These are phyloP conservation scores for Corchorus capsularis DNA, from an alignment of 345 rosid species.

Conservation along the genomic window DNA sequence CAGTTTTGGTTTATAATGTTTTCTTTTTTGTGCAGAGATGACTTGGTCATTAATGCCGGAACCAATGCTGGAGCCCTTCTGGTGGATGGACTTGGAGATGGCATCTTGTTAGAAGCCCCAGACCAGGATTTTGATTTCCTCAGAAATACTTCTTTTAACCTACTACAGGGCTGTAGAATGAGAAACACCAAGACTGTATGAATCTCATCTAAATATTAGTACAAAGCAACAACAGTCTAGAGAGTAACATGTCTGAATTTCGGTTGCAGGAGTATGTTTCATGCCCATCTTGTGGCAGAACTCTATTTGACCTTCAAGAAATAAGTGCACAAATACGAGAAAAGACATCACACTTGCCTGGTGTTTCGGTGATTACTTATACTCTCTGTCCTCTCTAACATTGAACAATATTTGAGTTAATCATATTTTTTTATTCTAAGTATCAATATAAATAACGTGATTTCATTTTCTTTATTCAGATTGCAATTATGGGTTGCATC, in stretches of 20 bases:
- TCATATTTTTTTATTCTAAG: not conserved
- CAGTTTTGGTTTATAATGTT: slow-evolving; percentile 19
- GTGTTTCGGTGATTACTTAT: slow-evolving; percentile 71
- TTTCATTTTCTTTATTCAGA: slow-evolving; percentile 41
- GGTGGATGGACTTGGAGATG: slow-evolving; percentile 98
- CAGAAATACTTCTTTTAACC: slow-evolving; percentile 87
- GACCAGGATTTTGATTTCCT: slow-evolving; percentile 91
- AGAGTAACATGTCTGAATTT: slow-evolving; percentile 12
- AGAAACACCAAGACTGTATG: slow-evolving; percentile 95
- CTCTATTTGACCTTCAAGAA: slow-evolving; percentile 95
- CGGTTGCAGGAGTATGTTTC: slow-evolving; percentile 83
- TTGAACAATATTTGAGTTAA: not conserved
- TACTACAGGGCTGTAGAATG: slow-evolving; percentile 99
- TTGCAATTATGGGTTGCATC: slow-evolving; percentile 98
- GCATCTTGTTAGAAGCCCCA: slow-evolving; percentile 78
- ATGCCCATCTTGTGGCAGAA: slow-evolving; percentile 98
- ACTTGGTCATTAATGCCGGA: slow-evolving; percentile 90
- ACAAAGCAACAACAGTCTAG: too few species aligned
- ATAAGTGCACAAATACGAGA: slow-evolving; percentile 90
- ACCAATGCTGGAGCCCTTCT: slow-evolving; percentile 81
- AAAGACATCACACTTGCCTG: slow-evolving; percentile 94
- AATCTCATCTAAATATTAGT: not conserved
- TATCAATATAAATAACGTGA: not conserved
- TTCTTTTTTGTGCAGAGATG: slow-evolving; percentile 64
- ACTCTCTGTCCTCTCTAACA: slow-evolving; percentile 13